Percentiles rank a stretch among this genome's conserved stretches.
Conservation (phyloP, 2,329 filamentous ascomycete species). For the Magnaporthiopsis rhizophila region DNA sequence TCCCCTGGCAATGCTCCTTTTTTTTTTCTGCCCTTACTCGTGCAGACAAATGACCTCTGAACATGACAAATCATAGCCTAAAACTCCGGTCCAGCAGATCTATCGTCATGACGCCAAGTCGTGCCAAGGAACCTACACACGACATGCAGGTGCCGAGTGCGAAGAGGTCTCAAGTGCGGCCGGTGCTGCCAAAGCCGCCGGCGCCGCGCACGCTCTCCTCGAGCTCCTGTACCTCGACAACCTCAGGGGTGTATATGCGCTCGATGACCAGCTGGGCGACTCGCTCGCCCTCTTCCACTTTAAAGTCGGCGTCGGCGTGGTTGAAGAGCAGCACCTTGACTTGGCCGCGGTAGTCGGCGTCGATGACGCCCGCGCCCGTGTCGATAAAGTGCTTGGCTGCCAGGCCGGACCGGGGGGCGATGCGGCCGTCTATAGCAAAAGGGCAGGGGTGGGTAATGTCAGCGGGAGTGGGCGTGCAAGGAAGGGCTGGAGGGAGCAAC, state of each 20-base stretch:
- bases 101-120: neutral
- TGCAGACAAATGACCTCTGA: neutral
- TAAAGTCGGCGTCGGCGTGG: constrained; percentile 74
- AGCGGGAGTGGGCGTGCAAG: neutral
- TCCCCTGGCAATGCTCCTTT: neutral
- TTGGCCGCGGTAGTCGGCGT: constrained; percentile 91
- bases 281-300: constrained; percentile 76
- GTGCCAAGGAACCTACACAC: too few relatives aligned
- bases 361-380: constrained; percentile 91
- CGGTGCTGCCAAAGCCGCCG: constrained; percentile 88
- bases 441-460: neutral
- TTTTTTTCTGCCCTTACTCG: neutral
- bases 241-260: constrained; percentile 87
- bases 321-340: constrained; percentile 96
- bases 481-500: neutral
- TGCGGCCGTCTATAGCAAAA: constrained; percentile 61
- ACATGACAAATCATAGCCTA: neutral
- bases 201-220: constrained; percentile 86
- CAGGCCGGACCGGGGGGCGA: constrained; percentile 85
- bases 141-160: too few relatives aligned
- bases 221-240: constrained; percentile 80
- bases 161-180: constrained; percentile 23
- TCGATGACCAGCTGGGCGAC: constrained; percentile 91
- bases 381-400: constrained; percentile 94
- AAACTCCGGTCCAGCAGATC: neutral